phyloP scores from a whole-genome alignment of 1,284 basidiomycete species.

The Amylostereum chailletii region DNA sequence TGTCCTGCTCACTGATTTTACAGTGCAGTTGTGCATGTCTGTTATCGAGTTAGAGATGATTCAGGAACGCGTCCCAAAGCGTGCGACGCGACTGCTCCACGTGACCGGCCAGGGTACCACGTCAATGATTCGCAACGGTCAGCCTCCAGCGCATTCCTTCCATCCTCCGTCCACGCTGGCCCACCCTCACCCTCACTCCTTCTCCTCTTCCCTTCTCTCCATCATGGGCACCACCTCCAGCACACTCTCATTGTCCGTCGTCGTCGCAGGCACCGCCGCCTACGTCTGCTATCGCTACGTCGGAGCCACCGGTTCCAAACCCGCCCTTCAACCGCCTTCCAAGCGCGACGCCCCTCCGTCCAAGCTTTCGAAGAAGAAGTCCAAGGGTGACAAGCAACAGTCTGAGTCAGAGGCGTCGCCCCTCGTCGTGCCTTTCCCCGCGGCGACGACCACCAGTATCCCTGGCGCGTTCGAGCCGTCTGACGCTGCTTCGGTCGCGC shows the following conservation, averaged over 20 bases:
- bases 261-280: conserved; percentile 34
- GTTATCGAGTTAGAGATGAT: too few species aligned
- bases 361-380: conserved; percentile 34
- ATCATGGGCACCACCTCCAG: conserved; percentile 45
- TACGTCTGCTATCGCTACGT: conserved; percentile 27
- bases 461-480: conserved; percentile 34
- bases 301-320: conserved; percentile 9
- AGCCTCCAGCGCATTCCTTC: too few species aligned
- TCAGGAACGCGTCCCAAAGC: too few species aligned
- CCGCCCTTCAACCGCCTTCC: conserved; percentile 6
- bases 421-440: conserved; percentile 28
- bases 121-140: too few species aligned
- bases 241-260: conserved; percentile 29
- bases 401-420: conserved; percentile 14
- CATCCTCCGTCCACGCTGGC: too few species aligned
- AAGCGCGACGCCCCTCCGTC: conserved; percentile 9
- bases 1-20: too few species aligned
- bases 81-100: too few species aligned
- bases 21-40: too few species aligned
- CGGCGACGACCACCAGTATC: conserved; percentile 21
- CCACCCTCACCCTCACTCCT: too few species aligned
- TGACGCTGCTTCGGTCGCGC: conserved; percentile 8
- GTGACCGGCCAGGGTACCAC: too few species aligned
- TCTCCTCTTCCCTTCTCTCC: not conserved
- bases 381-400: conserved; percentile 23